phyloP scores from a whole-genome alignment of 129 eudicot genomes.

The Silybum marianum region DNA sequence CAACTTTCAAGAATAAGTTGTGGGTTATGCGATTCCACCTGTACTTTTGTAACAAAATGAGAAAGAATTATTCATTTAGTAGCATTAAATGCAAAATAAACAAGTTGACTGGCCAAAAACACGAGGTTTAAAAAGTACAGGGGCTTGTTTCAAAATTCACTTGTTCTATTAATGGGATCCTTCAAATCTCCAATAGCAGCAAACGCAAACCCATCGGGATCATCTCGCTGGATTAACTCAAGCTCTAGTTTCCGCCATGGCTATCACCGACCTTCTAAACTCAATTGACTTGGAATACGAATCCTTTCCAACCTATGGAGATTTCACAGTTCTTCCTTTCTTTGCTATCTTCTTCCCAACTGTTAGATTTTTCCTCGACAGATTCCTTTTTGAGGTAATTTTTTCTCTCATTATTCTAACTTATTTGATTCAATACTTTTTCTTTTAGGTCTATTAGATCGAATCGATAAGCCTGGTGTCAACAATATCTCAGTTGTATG shows the following conservation, averaged over 20 bases:
- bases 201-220: neutral
- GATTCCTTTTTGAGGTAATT: slow-evolving; percentile 76
- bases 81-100: neutral
- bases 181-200: neutral
- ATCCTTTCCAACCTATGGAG: slow-evolving; percentile 69
- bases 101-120: neutral
- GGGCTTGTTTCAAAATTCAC: neutral
- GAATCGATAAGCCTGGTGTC: neutral
- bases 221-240: neutral
- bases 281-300: slow-evolving; percentile 69
- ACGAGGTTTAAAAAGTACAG: neutral
- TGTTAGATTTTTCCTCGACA: slow-evolving; percentile 78
- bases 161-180: neutral
- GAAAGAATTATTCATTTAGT: neutral
- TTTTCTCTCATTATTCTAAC: too few species aligned
- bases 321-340: slow-evolving; percentile 67
- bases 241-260: slow-evolving; percentile 12
- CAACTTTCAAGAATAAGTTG: neutral
- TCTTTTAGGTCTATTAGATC: neutral
- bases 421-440: neutral
- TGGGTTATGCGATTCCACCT: neutral
- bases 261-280: neutral
- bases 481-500: slow-evolving; percentile 2
- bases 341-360: slow-evolving; percentile 78
- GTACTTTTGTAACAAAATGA: neutral